A percentile compares a stretch with the other conserved stretches of the same genome.
These are phyloP conservation scores for Alloteropsis semialata DNA, from an alignment of 176 grass and related monocot species.

Conservation along the genomic window DNA sequence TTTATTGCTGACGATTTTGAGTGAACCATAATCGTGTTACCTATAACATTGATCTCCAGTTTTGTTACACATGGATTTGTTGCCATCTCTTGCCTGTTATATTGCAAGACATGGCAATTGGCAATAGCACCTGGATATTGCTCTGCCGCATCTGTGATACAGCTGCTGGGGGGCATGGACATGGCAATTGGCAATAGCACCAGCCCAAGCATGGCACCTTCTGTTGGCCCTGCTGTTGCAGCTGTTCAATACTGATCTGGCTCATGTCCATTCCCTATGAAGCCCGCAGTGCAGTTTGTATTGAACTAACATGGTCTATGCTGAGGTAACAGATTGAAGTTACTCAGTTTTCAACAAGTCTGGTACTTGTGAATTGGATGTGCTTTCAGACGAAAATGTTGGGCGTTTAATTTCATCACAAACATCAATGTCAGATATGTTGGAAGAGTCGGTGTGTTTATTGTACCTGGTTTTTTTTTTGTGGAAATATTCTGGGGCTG, in stretches of 20 bases:
- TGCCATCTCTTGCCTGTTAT: background rate
- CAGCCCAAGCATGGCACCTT: background rate
- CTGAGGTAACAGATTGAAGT: background rate
- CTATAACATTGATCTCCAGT: slow-evolving; percentile 11
- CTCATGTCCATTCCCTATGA: background rate
- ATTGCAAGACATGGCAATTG: background rate
- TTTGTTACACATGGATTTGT: slow-evolving; percentile 10
- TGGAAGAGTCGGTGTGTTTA: background rate
- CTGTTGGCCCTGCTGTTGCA: background rate
- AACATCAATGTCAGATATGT: background rate
- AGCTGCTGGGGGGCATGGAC: background rate
- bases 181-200: background rate
- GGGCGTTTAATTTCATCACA: background rate
- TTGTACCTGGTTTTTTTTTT: background rate
- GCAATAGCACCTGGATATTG: background rate
- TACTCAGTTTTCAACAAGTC: background rate
- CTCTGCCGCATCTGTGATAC: background rate
- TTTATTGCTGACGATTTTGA: slow-evolving; percentile 26
- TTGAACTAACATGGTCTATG: background rate
- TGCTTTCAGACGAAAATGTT: background rate
- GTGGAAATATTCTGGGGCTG: background rate
- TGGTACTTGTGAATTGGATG: background rate
- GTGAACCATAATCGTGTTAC: background rate
- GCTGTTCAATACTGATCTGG: background rate
- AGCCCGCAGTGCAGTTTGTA: background rate